Conservation (phyloP, 305 asterid species). For the Euphrasia arctica region DNA sequence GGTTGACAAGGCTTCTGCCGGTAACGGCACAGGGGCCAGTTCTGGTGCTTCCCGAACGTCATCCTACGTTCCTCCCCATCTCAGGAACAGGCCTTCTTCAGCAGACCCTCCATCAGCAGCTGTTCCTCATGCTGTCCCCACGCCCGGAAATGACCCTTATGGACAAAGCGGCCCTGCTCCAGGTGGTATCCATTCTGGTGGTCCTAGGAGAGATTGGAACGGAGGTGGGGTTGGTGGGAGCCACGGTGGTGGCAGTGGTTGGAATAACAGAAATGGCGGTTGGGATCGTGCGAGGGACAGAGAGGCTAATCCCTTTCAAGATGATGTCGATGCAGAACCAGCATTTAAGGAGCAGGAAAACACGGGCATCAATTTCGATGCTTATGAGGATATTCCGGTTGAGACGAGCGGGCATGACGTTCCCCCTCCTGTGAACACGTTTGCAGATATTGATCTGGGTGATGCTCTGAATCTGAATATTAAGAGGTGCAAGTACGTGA, state of each 20-base stretch:
- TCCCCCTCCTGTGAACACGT: constrained; percentile 86
- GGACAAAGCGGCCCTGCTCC: constrained; percentile 43
- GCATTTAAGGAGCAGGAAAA: constrained; percentile 51
- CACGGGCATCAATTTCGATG: constrained; percentile 86
- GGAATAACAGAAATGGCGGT: constrained; percentile 64
- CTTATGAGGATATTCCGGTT: constrained; percentile 97
- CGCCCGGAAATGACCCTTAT: constrained; percentile 45
- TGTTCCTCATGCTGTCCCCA: constrained; percentile 47
- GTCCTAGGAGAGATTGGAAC: constrained; percentile 43
- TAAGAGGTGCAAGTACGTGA: constrained; percentile 93
- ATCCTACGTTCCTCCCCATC: constrained; percentile 84
- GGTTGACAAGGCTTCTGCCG: constrained; percentile 52
- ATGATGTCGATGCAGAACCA: constrained; percentile 46
- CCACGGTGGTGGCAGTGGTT: constrained; percentile 46
- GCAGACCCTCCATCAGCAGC: constrained; percentile 46
- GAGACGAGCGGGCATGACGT: constrained; percentile 91
- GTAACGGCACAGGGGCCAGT: constrained; percentile 37
- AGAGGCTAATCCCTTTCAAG: constrained; percentile 78
- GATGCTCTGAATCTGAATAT: constrained; percentile 83
- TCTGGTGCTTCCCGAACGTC: constrained; percentile 42
- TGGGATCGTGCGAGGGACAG: constrained; percentile 75
- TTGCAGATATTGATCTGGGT: constrained; percentile 90
- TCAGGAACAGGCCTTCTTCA: constrained; percentile 69
- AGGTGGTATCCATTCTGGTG: constrained; percentile 52
- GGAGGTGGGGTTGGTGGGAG: constrained; percentile 38